phyloP scores from a whole-genome alignment of 2,329 filamentous ascomycete species.

The Beauveria medogensis region DNA sequence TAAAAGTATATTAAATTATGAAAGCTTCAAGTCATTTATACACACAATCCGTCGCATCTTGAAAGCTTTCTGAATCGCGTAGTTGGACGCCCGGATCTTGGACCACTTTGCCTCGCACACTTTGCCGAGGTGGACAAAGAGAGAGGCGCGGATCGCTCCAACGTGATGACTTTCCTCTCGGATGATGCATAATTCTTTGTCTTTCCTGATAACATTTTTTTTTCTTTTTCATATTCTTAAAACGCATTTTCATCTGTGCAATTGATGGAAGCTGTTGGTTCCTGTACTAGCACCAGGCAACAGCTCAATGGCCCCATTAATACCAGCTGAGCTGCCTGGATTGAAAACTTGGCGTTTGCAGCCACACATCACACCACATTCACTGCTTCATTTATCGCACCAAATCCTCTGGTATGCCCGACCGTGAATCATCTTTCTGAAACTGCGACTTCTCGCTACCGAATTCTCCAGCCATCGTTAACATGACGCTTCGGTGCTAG shows the following conservation, averaged over 20 bases:
- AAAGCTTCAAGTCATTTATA: neutral
- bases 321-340: neutral
- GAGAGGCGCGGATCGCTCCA: too few species aligned
- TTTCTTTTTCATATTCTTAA: too few species aligned
- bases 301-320: neutral
- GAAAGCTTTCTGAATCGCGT: too few species aligned
- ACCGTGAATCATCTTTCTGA: conserved; percentile 20
- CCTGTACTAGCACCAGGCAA: neutral
- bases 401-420: neutral
- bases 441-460: neutral
- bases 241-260: too few species aligned
- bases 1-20: neutral
- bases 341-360: neutral
- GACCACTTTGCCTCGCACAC: too few species aligned
- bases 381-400: neutral
- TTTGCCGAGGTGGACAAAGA: too few species aligned
- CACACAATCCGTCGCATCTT: too few species aligned
- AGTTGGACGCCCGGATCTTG: too few species aligned
- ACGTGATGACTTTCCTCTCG: too few species aligned
- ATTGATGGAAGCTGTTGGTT: neutral
- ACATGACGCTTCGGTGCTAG: neutral
- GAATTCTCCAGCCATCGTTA: neutral
- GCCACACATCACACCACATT: neutral
- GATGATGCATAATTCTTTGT: too few species aligned
- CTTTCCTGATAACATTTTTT: too few species aligned